Conservation (phyloP, 2,329 filamentous ascomycete species). For the Colletotrichum caudatum region DNA sequence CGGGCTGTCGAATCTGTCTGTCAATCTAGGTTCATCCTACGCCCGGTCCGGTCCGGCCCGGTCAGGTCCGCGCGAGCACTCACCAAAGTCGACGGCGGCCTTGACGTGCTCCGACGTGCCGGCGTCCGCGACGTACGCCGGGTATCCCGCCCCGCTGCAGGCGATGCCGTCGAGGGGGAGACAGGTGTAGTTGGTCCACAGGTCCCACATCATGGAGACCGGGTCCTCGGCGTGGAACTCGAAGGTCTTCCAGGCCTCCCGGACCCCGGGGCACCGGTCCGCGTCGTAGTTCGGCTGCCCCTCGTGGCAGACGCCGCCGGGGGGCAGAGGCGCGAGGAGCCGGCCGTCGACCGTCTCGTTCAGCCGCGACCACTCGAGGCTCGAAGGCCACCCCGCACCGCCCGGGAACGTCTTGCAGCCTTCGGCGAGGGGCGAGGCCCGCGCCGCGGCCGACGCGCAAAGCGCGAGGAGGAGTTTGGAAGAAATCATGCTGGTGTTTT, state of each 20-base stretch:
- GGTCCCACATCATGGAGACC: slow-evolving; percentile 54
- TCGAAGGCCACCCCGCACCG: slow-evolving; percentile 60
- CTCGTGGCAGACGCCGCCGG: slow-evolving; percentile 59
- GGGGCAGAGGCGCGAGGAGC: slow-evolving; percentile 57
- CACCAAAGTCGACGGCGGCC: slow-evolving; percentile 58
- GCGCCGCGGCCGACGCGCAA: background rate
- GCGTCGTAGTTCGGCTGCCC: slow-evolving; percentile 49
- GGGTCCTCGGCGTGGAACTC: slow-evolving; percentile 52
- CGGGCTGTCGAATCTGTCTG: slow-evolving; percentile 44
- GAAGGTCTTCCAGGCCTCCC: slow-evolving; percentile 21
- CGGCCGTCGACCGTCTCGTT: slow-evolving; percentile 59
- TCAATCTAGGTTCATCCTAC: slow-evolving; percentile 43
- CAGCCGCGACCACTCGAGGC: slow-evolving; percentile 58
- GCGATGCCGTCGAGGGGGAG: slow-evolving; percentile 54
- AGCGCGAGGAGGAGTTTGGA: slow-evolving; percentile 1
- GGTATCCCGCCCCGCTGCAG: slow-evolving; percentile 52
- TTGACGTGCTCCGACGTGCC: slow-evolving; percentile 51
- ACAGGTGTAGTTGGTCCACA: slow-evolving; percentile 64
- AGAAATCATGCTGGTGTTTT: background rate
- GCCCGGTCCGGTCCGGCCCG: too few species aligned
- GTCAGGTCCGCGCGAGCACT: background rate
- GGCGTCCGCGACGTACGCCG: slow-evolving; percentile 52
- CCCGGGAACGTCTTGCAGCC: slow-evolving; percentile 63
- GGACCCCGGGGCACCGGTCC: slow-evolving; percentile 49
- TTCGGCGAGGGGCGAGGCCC: background rate